Base-by-base conservation (phyloP, 148 eudicot species). In the Amaranthus palmeri region DNA sequence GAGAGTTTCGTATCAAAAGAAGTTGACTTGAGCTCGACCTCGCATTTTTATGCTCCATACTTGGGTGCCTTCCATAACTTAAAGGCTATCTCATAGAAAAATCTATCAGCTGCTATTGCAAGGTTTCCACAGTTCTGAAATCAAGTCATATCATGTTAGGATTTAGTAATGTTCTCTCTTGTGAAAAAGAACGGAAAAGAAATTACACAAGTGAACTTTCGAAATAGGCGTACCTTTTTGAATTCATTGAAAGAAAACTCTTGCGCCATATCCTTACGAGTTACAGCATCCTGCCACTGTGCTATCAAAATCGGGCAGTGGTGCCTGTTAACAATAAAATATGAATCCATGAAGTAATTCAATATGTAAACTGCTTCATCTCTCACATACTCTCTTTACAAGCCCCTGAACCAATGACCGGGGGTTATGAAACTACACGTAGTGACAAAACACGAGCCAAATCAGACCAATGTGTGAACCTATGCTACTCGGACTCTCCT, bases 51-150 rank as follows among this genome's bases (percentile, higher is more conserved):
- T 56, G 99, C 99, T 73, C 99, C 99, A 79, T 96, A 96, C 71
- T 96, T 96, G 55, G 99, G 97, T 74, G 97, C 96, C 86, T 96
- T 96, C 96, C 99, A 92, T 48, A 96, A 85, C 85, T 96, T 96
- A 67, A 96, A 96, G 42, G 99, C 96, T 43, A 92, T 82, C 85
- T 96, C 99, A 56, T 92, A 86, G 46, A 92, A 59, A 71, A 96
- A 90, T 65, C 97, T 88, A 63, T 92, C 99, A 2, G 96, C 96
- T 18, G 99, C 93, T 73, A 90, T 88, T 15, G 85, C 92, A 68
- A 96, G 97, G 81, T 90, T 87, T 73, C 89, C 93, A 61, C 93
- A 74, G 66, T 74, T 74, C 99, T 96, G 93, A 83, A 72, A 81
- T 65, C 6, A 71, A 11, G 12, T 9, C n/a, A 65, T 11, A 46